Base-by-base conservation (phyloP, 2,329 filamentous ascomycete genomes). In the Hirsutella thompsonii region DNA sequence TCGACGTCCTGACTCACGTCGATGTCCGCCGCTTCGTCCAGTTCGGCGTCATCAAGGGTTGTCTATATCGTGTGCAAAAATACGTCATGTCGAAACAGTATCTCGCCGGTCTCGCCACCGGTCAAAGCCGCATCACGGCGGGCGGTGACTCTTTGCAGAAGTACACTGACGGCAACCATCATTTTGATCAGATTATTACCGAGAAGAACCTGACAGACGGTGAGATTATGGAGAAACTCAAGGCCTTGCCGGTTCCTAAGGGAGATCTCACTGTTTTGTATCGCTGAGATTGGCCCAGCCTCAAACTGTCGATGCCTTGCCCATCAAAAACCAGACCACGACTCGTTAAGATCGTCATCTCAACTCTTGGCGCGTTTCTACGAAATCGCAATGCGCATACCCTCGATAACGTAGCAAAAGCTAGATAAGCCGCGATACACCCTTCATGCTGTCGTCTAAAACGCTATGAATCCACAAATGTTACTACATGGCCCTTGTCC, bases 31-130 rank as follows among this genome's bases (percentile, higher is more conserved):
- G 92, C 21, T 81, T 98, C 47, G 86, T 96, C 47, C 93, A 94
- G 44, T 98, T 96, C 54, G 92, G 90, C 43, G 75, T 95, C 44
- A 94, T 96, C 59, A 96, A 96, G 63, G 89, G 90, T 14, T 84
- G 93, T 50, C 64, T 98, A 20, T 95, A 95, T 60, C 78, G 92
- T 28, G 81, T 95, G 33, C 87, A 96, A 64, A 93, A 92, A 58
- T 93, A 93, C 56, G 83, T 87, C 21, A 76, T 93, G 1, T 79
- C 73, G 4, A 77, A 76, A 53, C 72, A 76, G 55, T 76, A 78
- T 50, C 60, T 81, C 19, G 66, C 71, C 8, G 63, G 65, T 2
- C 55, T 79, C 41, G 76, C 73, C 1, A 70, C 71, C 32, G 74
- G 74, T 2, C 65, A 72, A 52, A 67, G 67, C 32, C 55, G 60